Evolutionary conservation across 2,329 filamentous ascomycete species (phyloP), one percentile per base, ranked within the genome.

Genomic region (Macrophomina pseudophaseolina): DNA sequence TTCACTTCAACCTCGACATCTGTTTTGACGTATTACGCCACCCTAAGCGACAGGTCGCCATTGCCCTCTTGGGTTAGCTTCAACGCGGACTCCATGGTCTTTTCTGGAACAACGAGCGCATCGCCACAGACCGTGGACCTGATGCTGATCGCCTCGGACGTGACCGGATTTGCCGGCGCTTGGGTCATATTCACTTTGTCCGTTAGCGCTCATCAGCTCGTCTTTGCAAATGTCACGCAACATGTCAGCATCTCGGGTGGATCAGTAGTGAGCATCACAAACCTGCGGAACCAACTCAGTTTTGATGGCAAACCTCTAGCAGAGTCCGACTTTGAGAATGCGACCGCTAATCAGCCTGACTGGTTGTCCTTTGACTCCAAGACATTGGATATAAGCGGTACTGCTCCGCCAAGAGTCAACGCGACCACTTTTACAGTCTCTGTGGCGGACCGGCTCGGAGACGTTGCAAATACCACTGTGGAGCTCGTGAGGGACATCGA

Each of bases 11-110:
- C 85, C 49, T 78, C 80, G 0, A 80, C 82, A 3, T 78, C 79
- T 16, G 83, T 89, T 60, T 87, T 88, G 30, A 80, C 80, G 67
- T 97, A 93, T 76, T 94, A 95, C 74, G 91, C 92, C 8, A 88
- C 90, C 3, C 90, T 91, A 4, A 84, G 83, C 5, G 86, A 94
- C 73, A 91, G 91, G 73, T 91, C 91, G n/a, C 93, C 93, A 42
- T 80, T 97, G 42, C 93, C 93, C 23, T 89, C 92, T 0, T 97
- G 93, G 93, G 81, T 97, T 52, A 80, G 81, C n/a, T 97, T 97
- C 73, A 86, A 95, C 71, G 74, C 85, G 0, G 75, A 75, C 1
- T 82, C 78, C 0, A 80, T 97, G 46, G 84, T 83, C 0, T 96
- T 97, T 72, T 86, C 85, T 0, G 93, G 93, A 30, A 86, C 80